Base-by-base conservation (phyloP, 306 rosid genomes). In the Glycine latifolia region DNA sequence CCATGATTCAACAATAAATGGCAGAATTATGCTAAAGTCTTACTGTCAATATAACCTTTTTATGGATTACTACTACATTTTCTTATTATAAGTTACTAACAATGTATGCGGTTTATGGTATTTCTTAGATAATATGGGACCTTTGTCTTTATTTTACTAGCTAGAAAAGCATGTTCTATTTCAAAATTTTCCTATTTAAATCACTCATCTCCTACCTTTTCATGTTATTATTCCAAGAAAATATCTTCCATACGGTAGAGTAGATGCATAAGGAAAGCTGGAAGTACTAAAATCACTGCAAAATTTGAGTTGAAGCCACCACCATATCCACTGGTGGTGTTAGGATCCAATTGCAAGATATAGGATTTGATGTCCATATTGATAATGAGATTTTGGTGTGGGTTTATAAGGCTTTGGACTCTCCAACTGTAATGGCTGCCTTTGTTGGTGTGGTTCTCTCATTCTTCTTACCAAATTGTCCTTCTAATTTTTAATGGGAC, bases 261-360 rank as follows among this genome's bases (percentile, higher is more conserved):
- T 78, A 84, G 81, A 52, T 84, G 88, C 71, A 76, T 47, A 53
- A 80, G 85, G 77, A 91, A 85, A 77, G 81, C 71, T 53, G 82
- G 80, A 14, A 20, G 47, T 15, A 13, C 73, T 37, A 61, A 72
- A 84, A 87, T 89, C 71, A 76, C 84, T 75, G 90, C 97, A 31
- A 86, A 76, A 68, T 82, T 95, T 79, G 97, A 92, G 81, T 83
- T 92, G 71, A 88, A 87, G 83, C 98, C 97, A 62, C 98, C 97
- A 8, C 97, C 98, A 13, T 95, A 91, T 87, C 90, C 94, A 7
- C 83, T 92, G 20, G 20, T 20, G 1, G 41, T 26, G n/a, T 35
- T 35, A 35, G 39, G 39, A 35, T 35, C 39, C 2, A 35, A 35
- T 35, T 35, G 39, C 39, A 35, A 35, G 39, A 4, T 35, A 35